Conservation (phyloP, 768 basidiomycete species). For the Termitomyces heimii region DNA sequence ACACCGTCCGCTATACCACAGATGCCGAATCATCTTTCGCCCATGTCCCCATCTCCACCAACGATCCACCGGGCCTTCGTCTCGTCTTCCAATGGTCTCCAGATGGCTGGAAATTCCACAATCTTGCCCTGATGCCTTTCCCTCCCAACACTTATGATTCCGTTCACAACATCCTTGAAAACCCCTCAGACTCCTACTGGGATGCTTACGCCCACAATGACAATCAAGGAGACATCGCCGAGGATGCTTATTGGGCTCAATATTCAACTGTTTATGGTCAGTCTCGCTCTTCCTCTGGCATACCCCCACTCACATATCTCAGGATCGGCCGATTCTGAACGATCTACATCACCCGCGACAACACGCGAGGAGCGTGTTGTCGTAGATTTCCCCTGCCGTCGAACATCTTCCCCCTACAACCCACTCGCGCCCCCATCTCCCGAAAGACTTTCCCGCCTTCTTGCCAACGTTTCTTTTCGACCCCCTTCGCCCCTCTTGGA, state of each 20-base stretch:
- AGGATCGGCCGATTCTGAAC: constrained; percentile 72
- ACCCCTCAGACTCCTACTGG: constrained; percentile 57
- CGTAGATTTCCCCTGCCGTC: constrained; percentile 21
- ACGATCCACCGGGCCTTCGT: constrained; percentile 33
- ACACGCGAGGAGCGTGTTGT: constrained; percentile 29
- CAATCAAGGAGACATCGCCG: constrained; percentile 19
- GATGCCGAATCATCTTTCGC: constrained; percentile 52
- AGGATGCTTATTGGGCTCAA: constrained; percentile 75
- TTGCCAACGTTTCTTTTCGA: constrained; percentile 27
- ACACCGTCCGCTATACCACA: constrained; percentile 28
- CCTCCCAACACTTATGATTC: constrained; percentile 35
- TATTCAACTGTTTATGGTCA: constrained; percentile 67
- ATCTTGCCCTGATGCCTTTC: constrained; percentile 65
- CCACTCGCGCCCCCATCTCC: constrained; percentile 39
- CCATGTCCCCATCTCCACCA: constrained; percentile 44
- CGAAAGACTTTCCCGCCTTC: constrained; percentile 30
- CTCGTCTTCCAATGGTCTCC: constrained; percentile 67
- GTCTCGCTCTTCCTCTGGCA: constrained; percentile 5
- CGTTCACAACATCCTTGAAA: constrained; percentile 21
- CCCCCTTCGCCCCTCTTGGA: constrained; percentile 17
- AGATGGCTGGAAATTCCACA: constrained; percentile 65
- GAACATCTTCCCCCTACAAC: constrained; percentile 26
- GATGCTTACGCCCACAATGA: constrained; percentile 46
- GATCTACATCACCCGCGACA: constrained; percentile 42
- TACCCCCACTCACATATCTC: constrained; percentile 2